These are phyloP conservation scores for Halophytophthora polymorphica DNA, from an alignment of 352 stramenopile genomes.

Conservation along the genomic window DNA sequence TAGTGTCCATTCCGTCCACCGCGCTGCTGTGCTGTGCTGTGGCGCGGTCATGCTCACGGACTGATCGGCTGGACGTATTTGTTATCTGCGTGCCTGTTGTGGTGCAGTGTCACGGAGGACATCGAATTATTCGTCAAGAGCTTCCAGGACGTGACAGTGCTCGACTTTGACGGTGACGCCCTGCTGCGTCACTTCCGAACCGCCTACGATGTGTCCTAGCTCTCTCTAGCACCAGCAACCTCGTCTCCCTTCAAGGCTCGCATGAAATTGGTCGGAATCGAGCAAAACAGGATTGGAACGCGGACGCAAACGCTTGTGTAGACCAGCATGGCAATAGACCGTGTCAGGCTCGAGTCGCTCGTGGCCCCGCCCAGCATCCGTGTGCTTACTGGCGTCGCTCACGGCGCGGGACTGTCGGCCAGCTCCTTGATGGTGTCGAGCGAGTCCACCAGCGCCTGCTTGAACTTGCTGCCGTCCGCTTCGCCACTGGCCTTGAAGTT, in stretches of 20 bases:
- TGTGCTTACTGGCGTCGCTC: background rate
- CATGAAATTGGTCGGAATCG: too few relatives aligned
- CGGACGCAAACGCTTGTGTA: too few relatives aligned
- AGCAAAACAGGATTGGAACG: too few relatives aligned
- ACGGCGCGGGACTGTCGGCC: slow-evolving; percentile 47
- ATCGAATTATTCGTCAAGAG: slow-evolving; percentile 69
- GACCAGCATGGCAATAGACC: too few relatives aligned
- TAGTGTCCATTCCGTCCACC: background rate
- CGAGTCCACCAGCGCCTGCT: slow-evolving; percentile 51
- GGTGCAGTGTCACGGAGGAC: slow-evolving; percentile 62
- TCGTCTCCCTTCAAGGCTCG: background rate
- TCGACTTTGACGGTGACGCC: slow-evolving; percentile 60
- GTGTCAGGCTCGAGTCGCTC: too few relatives aligned
- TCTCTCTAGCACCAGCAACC: background rate
- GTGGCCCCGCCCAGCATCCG: too few relatives aligned
- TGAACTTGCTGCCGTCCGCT: slow-evolving; percentile 72
- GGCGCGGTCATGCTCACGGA: background rate
- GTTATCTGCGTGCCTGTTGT: background rate
- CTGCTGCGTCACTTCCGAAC: slow-evolving; percentile 64
- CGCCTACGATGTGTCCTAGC: slow-evolving; percentile 41
- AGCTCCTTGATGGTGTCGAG: slow-evolving; percentile 80
- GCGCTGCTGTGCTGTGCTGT: background rate
- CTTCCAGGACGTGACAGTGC: slow-evolving; percentile 65
- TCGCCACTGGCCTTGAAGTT: slow-evolving; percentile 80
- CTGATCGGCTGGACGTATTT: background rate